Evolutionary conservation across 108 stramenopile species (phyloP), one percentile per base, ranked within the genome.

Genomic region (Fragilaria crotonensis): DNA sequence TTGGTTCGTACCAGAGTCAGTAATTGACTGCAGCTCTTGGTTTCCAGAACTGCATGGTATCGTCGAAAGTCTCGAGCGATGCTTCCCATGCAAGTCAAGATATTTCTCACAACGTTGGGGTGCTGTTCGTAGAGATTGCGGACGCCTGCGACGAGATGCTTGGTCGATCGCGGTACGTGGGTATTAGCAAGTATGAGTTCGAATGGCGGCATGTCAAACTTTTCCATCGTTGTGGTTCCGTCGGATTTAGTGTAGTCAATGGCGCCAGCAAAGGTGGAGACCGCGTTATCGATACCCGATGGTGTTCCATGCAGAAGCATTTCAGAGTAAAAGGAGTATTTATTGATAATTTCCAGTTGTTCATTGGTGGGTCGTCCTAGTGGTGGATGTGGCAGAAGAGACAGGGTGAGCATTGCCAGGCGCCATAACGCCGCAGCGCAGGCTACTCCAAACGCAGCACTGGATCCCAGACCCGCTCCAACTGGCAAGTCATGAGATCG

Each of bases 241-340:
- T 28, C n/a, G 30, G 32, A 27, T 55, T 63, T 63, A 23, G 62
- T 63, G 22, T 30, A 63, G 30, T 25, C 33, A 27, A 63, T 52
- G 29, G 62, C 62, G 18, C 62, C 62, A 25, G 73, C 76, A 53
- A 47, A 66, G 21, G 66, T 70, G 48, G 64, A 60, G 11, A 73
- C 72, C 4, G 76, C 76, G 52, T 81, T 77, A 65, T 81, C 76
- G 11, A 81, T 45, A 2, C 79, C 79, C 21, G 71, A 73, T n/a
- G 79, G 79, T 29, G 62, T 63, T 41, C 62, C 62, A 44, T 63
- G 62, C 5, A 77, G 45, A 30, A 81, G 26, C 17, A 73, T 67
- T 64, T 81, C 79, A 30, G 67, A 73, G 19, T 64, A 56, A 52
- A 53, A 77, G 26, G 79, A 75, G 62, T 72, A 77, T 28, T 26